phyloP scores from a whole-genome alignment of 306 rosid genomes.

The Astragalus glycyphyllos region DNA sequence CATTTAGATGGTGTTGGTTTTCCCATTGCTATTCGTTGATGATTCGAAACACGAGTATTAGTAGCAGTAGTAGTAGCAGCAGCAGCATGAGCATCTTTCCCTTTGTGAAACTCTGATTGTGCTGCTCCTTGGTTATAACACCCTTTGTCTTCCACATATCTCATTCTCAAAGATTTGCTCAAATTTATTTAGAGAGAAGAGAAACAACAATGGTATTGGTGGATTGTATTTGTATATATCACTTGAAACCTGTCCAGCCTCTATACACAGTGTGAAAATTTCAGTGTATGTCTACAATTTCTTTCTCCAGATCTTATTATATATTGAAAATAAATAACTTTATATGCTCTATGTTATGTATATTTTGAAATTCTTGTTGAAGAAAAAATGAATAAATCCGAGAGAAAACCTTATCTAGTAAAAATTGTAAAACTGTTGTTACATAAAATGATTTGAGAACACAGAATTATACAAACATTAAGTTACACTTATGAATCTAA shows the following conservation, averaged over 20 bases:
- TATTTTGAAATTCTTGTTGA: slow-evolving; percentile 28
- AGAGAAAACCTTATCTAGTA: too few relatives aligned
- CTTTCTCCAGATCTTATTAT: slow-evolving; percentile 41
- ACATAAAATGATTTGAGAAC: too few relatives aligned
- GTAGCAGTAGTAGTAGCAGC: not conserved
- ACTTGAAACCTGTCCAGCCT: slow-evolving; percentile 19
- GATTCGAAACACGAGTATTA: slow-evolving; percentile 52
- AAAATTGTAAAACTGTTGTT: too few relatives aligned
- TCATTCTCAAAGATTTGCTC: slow-evolving; percentile 55
- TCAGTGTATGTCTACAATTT: slow-evolving; percentile 31
- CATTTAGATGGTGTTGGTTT: slow-evolving; percentile 95
- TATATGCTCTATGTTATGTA: slow-evolving; percentile 4
- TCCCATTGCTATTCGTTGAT: slow-evolving; percentile 63
- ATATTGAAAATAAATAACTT: slow-evolving; percentile 11
- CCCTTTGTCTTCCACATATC: slow-evolving; percentile 79
- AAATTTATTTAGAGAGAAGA: slow-evolving; percentile 7
- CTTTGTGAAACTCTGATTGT: slow-evolving; percentile 83
- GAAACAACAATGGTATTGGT: slow-evolving; percentile 3
- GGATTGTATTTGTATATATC: not conserved
- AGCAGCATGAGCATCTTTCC: slow-evolving; percentile 44
- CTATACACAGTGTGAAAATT: slow-evolving; percentile 28
- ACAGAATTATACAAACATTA: not conserved
- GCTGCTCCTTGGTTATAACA: slow-evolving; percentile 61
- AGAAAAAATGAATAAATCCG: slow-evolving; percentile 27
- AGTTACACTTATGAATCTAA: slow-evolving; percentile 13